Evolutionary conservation across 306 rosid species (phyloP).

Genomic region (Vachellia collinsii): DNA sequence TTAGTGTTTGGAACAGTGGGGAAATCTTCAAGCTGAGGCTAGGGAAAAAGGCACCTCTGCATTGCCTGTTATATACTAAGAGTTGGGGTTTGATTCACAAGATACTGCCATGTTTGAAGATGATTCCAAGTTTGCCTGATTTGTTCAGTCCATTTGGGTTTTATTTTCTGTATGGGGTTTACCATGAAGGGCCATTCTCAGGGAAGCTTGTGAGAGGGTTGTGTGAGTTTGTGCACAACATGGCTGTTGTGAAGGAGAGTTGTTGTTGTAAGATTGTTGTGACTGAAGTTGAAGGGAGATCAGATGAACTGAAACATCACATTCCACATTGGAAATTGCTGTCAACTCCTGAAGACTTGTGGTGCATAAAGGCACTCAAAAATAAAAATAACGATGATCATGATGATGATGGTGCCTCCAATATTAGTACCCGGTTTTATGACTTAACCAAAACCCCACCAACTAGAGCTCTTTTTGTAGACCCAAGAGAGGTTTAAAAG

Average conservation of each 20-base stretch:
- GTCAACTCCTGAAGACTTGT: constrained; percentile 67
- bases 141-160: constrained; percentile 66
- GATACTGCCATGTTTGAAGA: constrained; percentile 55
- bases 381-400: constrained; percentile 26
- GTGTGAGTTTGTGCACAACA: constrained; percentile 61
- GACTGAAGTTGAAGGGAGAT: constrained; percentile 60
- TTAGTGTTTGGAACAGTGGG: constrained; percentile 82
- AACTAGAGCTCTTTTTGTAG: constrained; percentile 72
- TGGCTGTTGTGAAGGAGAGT: constrained; percentile 43
- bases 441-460: constrained; percentile 53
- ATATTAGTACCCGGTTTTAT: constrained; percentile 17
- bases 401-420: constrained; percentile 4
- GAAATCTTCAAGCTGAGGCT: constrained; percentile 68
- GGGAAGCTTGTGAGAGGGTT: constrained; percentile 56
- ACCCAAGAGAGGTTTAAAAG: constrained; percentile 73
- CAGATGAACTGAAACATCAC: constrained; percentile 41
- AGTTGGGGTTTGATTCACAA: constrained; percentile 51
- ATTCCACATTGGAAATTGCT: constrained; percentile 73
- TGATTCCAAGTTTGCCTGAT: constrained; percentile 55
- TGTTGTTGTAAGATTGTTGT: constrained; percentile 57
- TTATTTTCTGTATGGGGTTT: constrained; percentile 65
- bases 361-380: constrained; percentile 79
- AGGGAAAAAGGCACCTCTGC: constrained; percentile 67
- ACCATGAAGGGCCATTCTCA: constrained; percentile 55
- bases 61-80: constrained; percentile 61